Base-by-base conservation (phyloP, 2,329 filamentous ascomycete species). In the Xylaria hypoxylon region DNA sequence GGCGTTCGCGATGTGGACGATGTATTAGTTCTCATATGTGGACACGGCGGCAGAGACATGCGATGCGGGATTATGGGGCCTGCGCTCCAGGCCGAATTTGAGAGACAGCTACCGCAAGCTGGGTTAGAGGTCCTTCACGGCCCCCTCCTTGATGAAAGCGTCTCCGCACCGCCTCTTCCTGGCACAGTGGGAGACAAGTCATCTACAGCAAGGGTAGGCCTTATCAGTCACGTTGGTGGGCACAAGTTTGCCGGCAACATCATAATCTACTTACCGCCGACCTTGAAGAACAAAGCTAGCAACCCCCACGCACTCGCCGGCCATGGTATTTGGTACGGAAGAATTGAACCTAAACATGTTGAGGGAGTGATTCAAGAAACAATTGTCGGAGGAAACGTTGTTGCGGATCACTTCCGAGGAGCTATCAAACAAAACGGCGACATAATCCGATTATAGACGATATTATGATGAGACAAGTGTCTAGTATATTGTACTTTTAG, bases 201-300 rank as follows among this genome's bases (percentile, higher is more conserved):
- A 11, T 70, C 71, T 6, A 80, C 84, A 0, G 91, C 89, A 1
- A 81, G 89, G 53, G 86, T 94, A 0, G 92, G 87, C 0, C 74
- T 90, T 61, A 91, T 94, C 62, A 93, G 90, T 67, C 93, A 96
- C 73, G 89, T 96, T 59, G 92, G 92, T 0, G 93, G 93, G 0
- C 93, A 96, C 79, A 94, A 94, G 77, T 95, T 90, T 76, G 93
- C 93, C 0, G 93, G 93, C 1, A 96, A 96, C 77, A 87, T 95
- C 40, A 93, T 96, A 53, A 79, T 96, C 1, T 96, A 96, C 74
- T 77, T 96, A 5, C 92, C 93, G 4, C 90, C 89, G 0, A 75
- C 74, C 0, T 65, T 82, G 68, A 81, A 76, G 67, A 77, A 76
- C 2, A 71, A 64, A 33, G 80, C 78, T 3, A 84, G 82, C 4